phyloP scores from a whole-genome alignment of 75 land plant species.

The Cunninghamia lanceolata region DNA sequence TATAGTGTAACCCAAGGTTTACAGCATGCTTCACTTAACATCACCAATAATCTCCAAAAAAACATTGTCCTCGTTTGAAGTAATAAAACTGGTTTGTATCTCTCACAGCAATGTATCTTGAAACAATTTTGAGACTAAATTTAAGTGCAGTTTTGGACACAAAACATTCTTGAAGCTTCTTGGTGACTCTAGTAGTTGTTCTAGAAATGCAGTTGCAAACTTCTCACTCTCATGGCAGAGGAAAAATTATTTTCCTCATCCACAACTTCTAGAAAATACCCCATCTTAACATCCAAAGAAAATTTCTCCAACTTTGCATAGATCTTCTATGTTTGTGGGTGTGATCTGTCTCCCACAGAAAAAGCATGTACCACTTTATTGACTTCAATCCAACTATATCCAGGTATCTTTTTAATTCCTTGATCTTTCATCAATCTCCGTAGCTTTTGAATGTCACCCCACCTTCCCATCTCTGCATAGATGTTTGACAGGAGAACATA shows the following conservation, averaged over 20 bases:
- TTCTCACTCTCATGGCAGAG: not conserved
- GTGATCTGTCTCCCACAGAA: not conserved
- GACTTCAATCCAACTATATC: constrained; percentile 1
- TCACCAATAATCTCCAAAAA: constrained; percentile 18
- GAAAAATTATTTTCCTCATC: not conserved
- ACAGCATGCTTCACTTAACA: not conserved
- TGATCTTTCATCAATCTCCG: not conserved
- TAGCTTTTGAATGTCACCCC: constrained; percentile 4
- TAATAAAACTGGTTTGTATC: constrained; percentile 18
- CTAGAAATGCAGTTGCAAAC: constrained; percentile 27
- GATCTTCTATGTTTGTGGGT: not conserved
- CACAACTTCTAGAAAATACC: not conserved
- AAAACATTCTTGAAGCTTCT: constrained; percentile 7
- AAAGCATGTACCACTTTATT: not conserved
- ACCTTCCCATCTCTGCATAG: not conserved
- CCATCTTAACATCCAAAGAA: not conserved
- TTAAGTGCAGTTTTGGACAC: constrained; percentile 16
- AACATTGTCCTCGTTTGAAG: constrained; percentile 26
- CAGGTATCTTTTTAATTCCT: constrained; percentile 3
- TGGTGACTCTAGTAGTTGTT: constrained; percentile 9
- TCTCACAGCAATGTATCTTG: constrained; percentile 14
- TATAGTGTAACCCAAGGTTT: not conserved
- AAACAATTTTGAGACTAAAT: constrained; percentile 10
- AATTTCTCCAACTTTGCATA: not conserved
- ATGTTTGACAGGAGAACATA: constrained; percentile 7